Evolutionary conservation across 2,329 filamentous ascomycete species (phyloP).

Genomic region (Talaromyces funiculosus): DNA sequence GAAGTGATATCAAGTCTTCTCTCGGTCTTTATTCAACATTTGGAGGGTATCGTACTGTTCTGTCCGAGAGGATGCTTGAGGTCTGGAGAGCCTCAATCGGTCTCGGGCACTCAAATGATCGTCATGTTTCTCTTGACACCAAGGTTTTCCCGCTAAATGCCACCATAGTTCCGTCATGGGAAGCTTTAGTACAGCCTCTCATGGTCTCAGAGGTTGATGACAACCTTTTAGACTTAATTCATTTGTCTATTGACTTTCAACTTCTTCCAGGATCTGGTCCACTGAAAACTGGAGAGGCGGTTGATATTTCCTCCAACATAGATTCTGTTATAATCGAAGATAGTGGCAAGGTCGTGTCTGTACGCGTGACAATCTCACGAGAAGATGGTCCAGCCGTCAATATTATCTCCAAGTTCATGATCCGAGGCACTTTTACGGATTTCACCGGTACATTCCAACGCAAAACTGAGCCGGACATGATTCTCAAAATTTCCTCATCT

Average conservation of each 20-base stretch:
- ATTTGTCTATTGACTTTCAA: slow-evolving; percentile 94
- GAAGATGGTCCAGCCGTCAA: neutral
- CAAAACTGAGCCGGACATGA: slow-evolving; percentile 65
- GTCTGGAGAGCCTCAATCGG: neutral
- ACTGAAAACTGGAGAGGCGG: neutral
- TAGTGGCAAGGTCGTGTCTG: neutral
- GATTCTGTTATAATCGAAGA: neutral
- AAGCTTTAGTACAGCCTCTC: slow-evolving; percentile 89
- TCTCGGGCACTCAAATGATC: neutral
- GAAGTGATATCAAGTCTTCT: neutral
- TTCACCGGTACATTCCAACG: slow-evolving; percentile 98
- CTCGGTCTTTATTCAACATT: neutral
- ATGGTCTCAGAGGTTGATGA: slow-evolving; percentile 87
- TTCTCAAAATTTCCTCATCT: neutral
- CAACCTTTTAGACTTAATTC: slow-evolving; percentile 90
- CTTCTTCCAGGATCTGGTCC: slow-evolving; percentile 95
- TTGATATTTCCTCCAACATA: neutral
- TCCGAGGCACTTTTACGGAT: neutral
- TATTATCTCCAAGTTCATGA: neutral
- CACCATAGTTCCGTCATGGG: slow-evolving; percentile 95
- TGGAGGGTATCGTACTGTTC: slow-evolving; percentile 1
- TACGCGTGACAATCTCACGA: neutral
- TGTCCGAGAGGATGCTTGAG: neutral
- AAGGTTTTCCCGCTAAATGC: slow-evolving; percentile 55
- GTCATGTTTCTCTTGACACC: neutral